These are phyloP conservation scores for Wallacemonas sp. DNA, from an alignment of 208 protist species.

Conservation along the genomic window DNA sequence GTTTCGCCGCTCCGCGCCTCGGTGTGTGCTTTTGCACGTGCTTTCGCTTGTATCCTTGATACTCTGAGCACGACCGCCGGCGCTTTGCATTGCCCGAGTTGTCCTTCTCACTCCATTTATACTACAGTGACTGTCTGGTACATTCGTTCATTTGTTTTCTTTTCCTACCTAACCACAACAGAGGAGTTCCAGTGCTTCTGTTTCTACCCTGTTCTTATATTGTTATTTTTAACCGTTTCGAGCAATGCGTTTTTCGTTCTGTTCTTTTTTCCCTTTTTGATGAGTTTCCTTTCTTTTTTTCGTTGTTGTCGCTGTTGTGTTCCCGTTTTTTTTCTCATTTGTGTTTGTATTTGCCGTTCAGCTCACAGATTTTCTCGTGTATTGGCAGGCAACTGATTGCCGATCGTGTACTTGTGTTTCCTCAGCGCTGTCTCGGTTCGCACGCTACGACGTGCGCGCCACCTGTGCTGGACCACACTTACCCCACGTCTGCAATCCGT, in stretches of 20 bases:
- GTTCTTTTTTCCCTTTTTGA: conserved; percentile 9
- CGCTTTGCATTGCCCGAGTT: too few species aligned
- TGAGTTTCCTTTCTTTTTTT: conserved; percentile 16
- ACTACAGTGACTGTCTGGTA: background rate
- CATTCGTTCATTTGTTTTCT: background rate
- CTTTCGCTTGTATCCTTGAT: too few species aligned
- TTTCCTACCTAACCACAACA: too few species aligned
- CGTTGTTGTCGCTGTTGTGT: conserved; percentile 11
- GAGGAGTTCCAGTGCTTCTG: conserved; percentile 7
- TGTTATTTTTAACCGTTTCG: conserved; percentile 20
- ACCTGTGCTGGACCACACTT: too few species aligned
- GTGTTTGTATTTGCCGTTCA: background rate
- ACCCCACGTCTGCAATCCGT: too few species aligned
- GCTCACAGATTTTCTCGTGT: too few species aligned
- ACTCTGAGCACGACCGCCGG: too few species aligned
- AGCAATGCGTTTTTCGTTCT: conserved; percentile 1
- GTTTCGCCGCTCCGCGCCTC: too few species aligned
- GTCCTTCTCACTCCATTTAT: conserved; percentile 2
- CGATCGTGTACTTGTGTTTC: conserved; percentile 9
- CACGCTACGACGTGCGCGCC: too few species aligned
- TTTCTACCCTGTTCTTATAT: conserved; percentile 17
- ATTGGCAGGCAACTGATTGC: background rate
- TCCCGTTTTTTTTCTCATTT: conserved; percentile 12
- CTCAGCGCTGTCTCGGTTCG: too few species aligned
- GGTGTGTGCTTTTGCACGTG: too few species aligned